Base-by-base conservation (phyloP, 2,329 filamentous ascomycete species). In the Rhynchosporium agropyri region DNA sequence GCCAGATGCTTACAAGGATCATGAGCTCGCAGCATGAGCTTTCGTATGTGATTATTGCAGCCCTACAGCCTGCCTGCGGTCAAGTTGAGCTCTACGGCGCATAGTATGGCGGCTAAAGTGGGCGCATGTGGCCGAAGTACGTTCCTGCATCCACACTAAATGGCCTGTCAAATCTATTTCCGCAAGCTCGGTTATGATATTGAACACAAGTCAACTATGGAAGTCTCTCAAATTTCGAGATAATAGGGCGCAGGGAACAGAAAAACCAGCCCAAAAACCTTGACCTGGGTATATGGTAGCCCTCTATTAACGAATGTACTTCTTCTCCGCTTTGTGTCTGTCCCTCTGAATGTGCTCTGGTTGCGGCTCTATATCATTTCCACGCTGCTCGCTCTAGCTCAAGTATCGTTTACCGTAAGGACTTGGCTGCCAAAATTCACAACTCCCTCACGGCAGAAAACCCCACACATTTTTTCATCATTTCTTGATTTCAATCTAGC, bases 1-100 rank as follows among this genome's bases (percentile, higher is more conserved):
- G 15, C 5, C 50, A 72, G 70, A 51, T 71, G 70, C 53, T 65
- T 71, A 40, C 68, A 70, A 67, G 69, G 63, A 10, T 68, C 67
- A 9, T 72, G 63, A 71, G 61, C 46, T 36, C 9, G 33, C 33
- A 5, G 5, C 10, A 54, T 45, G 3, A 26, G 12, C 36, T 42
- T 55, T 5, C 40, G 13, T 28, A 36, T 38, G 51, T 58, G 29
- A 6, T 63, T 51, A 13, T 26, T 31, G 58, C 43, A 46, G 43
- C 43, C 20, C n/a, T 46, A 46, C 43, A n/a, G 43, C n/a, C 12
- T n/a, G 33, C 20, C 38, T 43, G 38, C 26, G 31, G 53, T 46
- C 9, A 31, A 33, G 7, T n/a, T 20, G 49, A 57, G 42, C n/a
- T 40, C 20, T 20, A 59, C 46, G 26, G 5, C 31, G 28, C 40